Evolutionary conservation across 2,329 filamentous ascomycete genomes (phyloP).

Genomic region (Colletotrichum sp.): DNA sequence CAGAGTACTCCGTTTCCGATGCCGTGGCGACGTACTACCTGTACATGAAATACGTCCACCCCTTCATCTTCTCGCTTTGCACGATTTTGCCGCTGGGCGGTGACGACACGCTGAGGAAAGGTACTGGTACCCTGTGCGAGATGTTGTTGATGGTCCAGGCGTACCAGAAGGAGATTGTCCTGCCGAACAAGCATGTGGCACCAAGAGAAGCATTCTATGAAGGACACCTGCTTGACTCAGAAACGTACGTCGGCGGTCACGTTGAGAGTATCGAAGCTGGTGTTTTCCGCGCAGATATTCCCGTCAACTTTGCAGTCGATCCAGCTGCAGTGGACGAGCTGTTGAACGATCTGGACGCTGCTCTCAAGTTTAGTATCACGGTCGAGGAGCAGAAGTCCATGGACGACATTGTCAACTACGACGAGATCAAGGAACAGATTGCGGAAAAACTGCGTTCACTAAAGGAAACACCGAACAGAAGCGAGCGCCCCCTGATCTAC

Average conservation of each 20-base stretch:
- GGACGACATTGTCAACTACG: constrained; percentile 81
- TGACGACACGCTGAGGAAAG: constrained; percentile 92
- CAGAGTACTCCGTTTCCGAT: constrained; percentile 98
- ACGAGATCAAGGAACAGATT: constrained; percentile 86
- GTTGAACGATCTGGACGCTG: constrained; percentile 83
- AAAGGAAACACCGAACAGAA: constrained; percentile 82
- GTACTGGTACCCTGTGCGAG: constrained; percentile 97
- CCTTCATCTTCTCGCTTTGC: constrained; percentile 98
- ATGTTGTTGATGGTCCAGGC: constrained; percentile 99
- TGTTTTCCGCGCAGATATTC: constrained; percentile 95
- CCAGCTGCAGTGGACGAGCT: constrained; percentile 89
- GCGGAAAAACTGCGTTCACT: constrained; percentile 71
- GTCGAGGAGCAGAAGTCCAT: constrained; percentile 85
- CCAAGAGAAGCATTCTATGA: constrained; percentile 96
- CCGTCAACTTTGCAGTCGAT: constrained; percentile 92
- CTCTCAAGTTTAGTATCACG: constrained; percentile 84
- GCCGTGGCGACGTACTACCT: constrained; percentile 98
- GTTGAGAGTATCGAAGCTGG: constrained; percentile 99
- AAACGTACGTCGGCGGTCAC: constrained; percentile 98
- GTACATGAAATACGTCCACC: constrained; percentile 99
- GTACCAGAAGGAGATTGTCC: constrained; percentile 86
- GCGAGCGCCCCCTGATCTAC: constrained; percentile 90
- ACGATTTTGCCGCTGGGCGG: constrained; percentile 93
- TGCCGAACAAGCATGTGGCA: constrained; percentile 95
- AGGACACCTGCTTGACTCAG: constrained; percentile 92